Evolutionary conservation across 352 stramenopile genomes (phyloP), one percentile per base, ranked within the genome.

Genomic region (Pythium grandisporangium): DNA sequence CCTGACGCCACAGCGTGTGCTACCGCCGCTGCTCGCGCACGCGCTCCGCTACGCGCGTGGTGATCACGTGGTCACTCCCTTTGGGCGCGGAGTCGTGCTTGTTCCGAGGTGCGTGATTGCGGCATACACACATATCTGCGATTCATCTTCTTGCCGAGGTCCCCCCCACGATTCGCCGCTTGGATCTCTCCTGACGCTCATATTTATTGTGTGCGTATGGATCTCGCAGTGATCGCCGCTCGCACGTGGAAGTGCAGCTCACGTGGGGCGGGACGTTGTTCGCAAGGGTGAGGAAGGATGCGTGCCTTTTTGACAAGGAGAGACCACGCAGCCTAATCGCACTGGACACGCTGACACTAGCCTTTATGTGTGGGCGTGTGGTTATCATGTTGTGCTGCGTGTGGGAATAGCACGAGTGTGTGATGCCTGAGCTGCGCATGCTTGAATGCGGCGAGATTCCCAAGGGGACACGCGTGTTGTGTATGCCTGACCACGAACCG

Each of bases 381-480:
- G n/a, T n/a, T n/a, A n/a, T n/a, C n/a, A n/a, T n/a, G n/a, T n/a
- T n/a, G n/a, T 44, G 25, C 27, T 51, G 21, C 19, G 30, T 20
- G 49, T 52, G 37, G 3, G 23, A 20, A 17, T 32, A 88, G 75
- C 62, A 67, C 29, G 61, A 55, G 4, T 75, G 56, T 17, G 21
- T 88, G 16, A 38, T 88, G 16, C 75, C 75, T 5, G 69, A 80
- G 53, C 58, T 85, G 33, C 66, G 55, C 4, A 85, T 88, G 71
- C 51, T 88, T 37, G 65, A 70, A 40, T 84, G 67, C 16, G 75
- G 69, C 13, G 75, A 88, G 51, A 64, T 88, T 23, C 69, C 75
- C 20, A 66, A 59, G 45, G 58, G 59, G 14, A 79, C 71, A 25
- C 48, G 42, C 19, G 71, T 88, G 34, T 20, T 70, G n/a, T 57